Evolutionary conservation across 371 early-diverging fungal genomes (phyloP).

Genomic region (Mortierella sp.): DNA sequence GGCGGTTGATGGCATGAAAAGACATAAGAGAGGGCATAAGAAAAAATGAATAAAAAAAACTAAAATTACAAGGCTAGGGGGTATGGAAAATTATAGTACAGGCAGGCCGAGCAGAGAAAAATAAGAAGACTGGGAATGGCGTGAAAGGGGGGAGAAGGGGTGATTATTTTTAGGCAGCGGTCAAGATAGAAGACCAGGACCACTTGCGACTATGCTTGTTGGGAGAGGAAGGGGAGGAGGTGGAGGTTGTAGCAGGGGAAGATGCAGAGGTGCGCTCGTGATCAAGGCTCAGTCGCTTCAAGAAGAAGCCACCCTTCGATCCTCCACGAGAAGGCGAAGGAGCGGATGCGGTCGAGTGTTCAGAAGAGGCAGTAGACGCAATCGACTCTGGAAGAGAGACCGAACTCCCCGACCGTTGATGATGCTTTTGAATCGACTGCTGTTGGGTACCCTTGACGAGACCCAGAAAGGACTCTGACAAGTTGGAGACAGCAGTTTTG

Average conservation of each 20-base stretch:
- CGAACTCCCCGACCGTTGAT: background rate
- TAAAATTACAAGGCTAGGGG: background rate
- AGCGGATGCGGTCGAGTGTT: background rate
- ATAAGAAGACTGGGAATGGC: background rate
- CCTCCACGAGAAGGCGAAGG: slow-evolving; percentile 1
- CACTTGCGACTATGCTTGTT: slow-evolving; percentile 32
- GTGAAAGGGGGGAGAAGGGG: background rate
- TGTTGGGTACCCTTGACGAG: background rate
- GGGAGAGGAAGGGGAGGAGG: background rate
- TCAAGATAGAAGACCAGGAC: slow-evolving; percentile 25
- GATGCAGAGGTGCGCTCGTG: background rate
- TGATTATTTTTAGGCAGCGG: slow-evolving; percentile 2
- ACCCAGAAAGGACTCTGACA: background rate
- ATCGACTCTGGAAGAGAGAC: slow-evolving; percentile 7
- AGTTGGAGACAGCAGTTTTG: slow-evolving; percentile 18
- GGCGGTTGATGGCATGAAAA: background rate
- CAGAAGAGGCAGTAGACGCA: background rate
- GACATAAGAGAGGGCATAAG: background rate
- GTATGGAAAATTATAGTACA: slow-evolving; percentile 17
- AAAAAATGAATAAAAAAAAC: background rate
- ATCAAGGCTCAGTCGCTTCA: background rate
- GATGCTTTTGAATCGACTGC: background rate
- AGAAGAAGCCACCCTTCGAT: background rate
- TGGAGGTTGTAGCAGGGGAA: background rate
- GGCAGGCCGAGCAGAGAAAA: background rate